These are phyloP conservation scores for Chrysoporthe austroafricana DNA, from an alignment of 2,329 filamentous ascomycete species.

Conservation along the genomic window DNA sequence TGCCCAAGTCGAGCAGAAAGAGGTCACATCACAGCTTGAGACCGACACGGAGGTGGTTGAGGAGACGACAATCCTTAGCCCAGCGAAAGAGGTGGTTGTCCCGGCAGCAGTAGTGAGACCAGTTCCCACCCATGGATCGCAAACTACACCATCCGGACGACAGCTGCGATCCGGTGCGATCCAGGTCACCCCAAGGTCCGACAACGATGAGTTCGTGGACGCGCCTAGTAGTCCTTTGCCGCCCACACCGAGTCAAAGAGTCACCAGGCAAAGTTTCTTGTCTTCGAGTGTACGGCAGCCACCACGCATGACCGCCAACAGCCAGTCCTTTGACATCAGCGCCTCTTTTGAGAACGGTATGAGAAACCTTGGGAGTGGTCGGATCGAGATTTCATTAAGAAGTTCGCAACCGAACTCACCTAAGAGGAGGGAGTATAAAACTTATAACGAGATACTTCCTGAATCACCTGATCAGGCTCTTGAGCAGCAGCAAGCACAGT, in stretches of 20 bases:
- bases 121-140: not conserved
- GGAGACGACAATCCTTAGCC: slow-evolving; percentile 9
- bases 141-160: slow-evolving; percentile 12
- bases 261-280: slow-evolving; percentile 24
- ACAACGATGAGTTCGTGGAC: slow-evolving; percentile 54
- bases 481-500: not conserved
- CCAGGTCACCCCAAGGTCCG: slow-evolving; percentile 47
- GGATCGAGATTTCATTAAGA: slow-evolving; percentile 23
- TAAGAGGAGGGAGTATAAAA: slow-evolving; percentile 21
- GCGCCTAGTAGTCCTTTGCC: slow-evolving; percentile 49
- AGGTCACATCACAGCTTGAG: slow-evolving; percentile 12
- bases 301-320: slow-evolving; percentile 16
- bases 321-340: slow-evolving; percentile 45
- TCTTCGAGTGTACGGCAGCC: slow-evolving; percentile 3
- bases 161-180: slow-evolving; percentile 28
- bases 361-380: slow-evolving; percentile 19
- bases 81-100: not conserved
- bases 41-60: slow-evolving; percentile 11
- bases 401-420: slow-evolving; percentile 27
- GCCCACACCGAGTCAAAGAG: slow-evolving; percentile 36
- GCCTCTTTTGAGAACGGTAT: slow-evolving; percentile 34
- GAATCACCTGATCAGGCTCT: slow-evolving; percentile 17
- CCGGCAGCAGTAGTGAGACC: not conserved
- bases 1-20: slow-evolving; percentile 7
- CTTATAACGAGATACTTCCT: slow-evolving; percentile 26